Evolutionary conservation across 2,329 filamentous ascomycete species (phyloP).

Genomic region (Alternaria conjuncta): DNA sequence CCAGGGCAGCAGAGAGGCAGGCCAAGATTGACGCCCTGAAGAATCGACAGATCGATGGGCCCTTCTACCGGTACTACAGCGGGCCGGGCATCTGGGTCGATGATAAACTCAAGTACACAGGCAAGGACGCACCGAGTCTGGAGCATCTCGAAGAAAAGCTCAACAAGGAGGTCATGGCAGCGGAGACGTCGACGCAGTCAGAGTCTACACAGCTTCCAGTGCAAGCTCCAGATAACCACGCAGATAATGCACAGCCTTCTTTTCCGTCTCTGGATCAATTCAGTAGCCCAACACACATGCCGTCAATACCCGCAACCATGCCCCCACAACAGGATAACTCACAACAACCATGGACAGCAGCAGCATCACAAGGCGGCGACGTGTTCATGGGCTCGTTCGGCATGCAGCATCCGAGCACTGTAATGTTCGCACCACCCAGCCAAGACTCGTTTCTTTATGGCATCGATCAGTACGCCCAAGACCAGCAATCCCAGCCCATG

Average conservation of each 20-base stretch:
- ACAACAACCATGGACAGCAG: slow-evolving; percentile 27
- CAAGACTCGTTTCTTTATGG: slow-evolving; percentile 46
- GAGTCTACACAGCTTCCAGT: slow-evolving; percentile 5
- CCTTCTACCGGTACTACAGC: slow-evolving; percentile 92
- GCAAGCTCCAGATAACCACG: neutral
- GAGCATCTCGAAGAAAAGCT: slow-evolving; percentile 48
- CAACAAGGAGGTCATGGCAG: slow-evolving; percentile 34
- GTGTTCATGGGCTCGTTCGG: slow-evolving; percentile 34
- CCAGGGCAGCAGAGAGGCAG: slow-evolving; percentile 81
- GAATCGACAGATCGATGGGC: slow-evolving; percentile 83
- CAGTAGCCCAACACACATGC: slow-evolving; percentile 17
- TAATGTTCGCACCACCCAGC: slow-evolving; percentile 44
- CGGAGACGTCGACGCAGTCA: slow-evolving; percentile 13
- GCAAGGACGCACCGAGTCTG: slow-evolving; percentile 51
- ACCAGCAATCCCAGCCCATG: slow-evolving; percentile 21
- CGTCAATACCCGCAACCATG: slow-evolving; percentile 21
- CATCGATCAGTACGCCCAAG: slow-evolving; percentile 46
- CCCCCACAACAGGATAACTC: slow-evolving; percentile 22
- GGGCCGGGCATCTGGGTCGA: slow-evolving; percentile 84
- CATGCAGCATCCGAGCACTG: slow-evolving; percentile 33
- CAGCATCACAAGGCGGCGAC: slow-evolving; percentile 33
- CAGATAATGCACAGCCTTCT: neutral
- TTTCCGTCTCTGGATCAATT: slow-evolving; percentile 10
- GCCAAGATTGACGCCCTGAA: slow-evolving; percentile 87
- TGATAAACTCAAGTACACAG: slow-evolving; percentile 74